These are phyloP conservation scores for Herpetomonas muscarum DNA, from an alignment of 208 protist genomes.

Conservation along the genomic window DNA sequence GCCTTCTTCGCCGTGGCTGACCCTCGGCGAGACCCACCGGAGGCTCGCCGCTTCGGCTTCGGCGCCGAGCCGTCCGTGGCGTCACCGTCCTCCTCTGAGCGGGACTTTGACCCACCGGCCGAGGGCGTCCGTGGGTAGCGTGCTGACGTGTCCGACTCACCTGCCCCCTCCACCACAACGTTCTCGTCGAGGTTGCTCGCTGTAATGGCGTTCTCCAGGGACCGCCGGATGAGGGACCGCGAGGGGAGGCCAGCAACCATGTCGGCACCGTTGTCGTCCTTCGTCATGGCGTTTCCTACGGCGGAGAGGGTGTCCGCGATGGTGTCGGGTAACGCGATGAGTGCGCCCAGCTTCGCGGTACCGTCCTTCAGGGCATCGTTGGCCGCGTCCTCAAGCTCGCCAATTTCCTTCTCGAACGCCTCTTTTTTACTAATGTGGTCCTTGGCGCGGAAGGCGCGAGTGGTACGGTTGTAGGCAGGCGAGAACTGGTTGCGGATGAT, in stretches of 20 bases:
- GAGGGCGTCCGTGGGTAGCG: not conserved
- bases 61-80: not conserved
- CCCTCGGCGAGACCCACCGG: not conserved
- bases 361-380: constrained; percentile 11
- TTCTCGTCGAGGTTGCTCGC: too few species aligned
- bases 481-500: constrained; percentile 85
- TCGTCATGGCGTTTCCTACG: not conserved
- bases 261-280: not conserved
- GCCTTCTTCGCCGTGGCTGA: not conserved
- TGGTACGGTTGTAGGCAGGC: constrained; percentile 66
- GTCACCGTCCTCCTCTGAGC: too few species aligned
- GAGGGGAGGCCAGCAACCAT: not conserved
- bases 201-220: too few species aligned
- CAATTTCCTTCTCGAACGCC: constrained; percentile 25
- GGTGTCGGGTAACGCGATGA: constrained; percentile 17
- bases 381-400: constrained; percentile 13
- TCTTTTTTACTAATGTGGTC: constrained; percentile 37
- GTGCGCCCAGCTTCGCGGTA: constrained; percentile 3
- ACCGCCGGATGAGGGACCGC: not conserved
- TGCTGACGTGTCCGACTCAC: too few species aligned
- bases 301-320: constrained; percentile 13
- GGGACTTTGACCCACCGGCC: not conserved
- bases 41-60: not conserved
- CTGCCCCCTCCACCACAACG: too few species aligned
- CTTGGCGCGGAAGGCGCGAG: constrained; percentile 43